phyloP scores from a whole-genome alignment of 2,329 filamentous ascomycete species.

The Hypoxylon sp. region DNA sequence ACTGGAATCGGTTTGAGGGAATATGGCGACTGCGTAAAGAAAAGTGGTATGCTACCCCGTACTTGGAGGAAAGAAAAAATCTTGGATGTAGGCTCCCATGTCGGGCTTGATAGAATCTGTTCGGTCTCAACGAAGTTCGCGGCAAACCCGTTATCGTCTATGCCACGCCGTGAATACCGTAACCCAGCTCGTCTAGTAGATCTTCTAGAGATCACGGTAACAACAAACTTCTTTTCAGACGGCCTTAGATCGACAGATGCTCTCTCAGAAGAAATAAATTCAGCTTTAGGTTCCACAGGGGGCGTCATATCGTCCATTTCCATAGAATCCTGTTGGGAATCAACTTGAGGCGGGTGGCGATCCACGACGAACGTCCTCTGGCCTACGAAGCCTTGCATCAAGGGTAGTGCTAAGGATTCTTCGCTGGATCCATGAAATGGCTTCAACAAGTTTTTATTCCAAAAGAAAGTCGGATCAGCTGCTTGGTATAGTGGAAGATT shows the following conservation, averaged over 20 bases:
- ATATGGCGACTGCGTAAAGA: constrained; percentile 95
- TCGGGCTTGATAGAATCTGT: constrained; percentile 80
- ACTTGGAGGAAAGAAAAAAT: constrained; percentile 87
- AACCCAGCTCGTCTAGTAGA: constrained; percentile 87
- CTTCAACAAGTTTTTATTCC: constrained; percentile 80
- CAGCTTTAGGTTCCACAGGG: constrained; percentile 17
- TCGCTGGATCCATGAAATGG: constrained; percentile 80
- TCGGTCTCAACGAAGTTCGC: constrained; percentile 96
- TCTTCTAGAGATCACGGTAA: constrained; percentile 92
- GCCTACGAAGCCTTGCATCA: constrained; percentile 95
- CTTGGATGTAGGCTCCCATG: constrained; percentile 69
- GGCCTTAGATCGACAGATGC: constrained; percentile 48
- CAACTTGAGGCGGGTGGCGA: constrained; percentile 63
- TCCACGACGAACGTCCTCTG: constrained; percentile 83
- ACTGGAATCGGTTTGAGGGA: constrained; percentile 88
- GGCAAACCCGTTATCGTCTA: constrained; percentile 87
- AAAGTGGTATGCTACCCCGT: constrained; percentile 90
- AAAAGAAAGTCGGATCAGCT: constrained; percentile 85
- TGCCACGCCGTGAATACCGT: constrained; percentile 86
- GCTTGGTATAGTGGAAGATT: constrained; percentile 70
- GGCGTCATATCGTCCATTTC: constrained; percentile 44
- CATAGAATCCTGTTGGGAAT: constrained; percentile 50
- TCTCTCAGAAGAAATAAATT: constrained; percentile 36
- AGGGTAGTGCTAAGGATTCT: constrained; percentile 75
- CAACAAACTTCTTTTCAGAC: constrained; percentile 69